Percentiles rank a stretch among this genome's conserved stretches.
These are phyloP conservation scores for Metarhizium humberi DNA, from an alignment of 2,329 filamentous ascomycete genomes.

Conservation along the genomic window DNA sequence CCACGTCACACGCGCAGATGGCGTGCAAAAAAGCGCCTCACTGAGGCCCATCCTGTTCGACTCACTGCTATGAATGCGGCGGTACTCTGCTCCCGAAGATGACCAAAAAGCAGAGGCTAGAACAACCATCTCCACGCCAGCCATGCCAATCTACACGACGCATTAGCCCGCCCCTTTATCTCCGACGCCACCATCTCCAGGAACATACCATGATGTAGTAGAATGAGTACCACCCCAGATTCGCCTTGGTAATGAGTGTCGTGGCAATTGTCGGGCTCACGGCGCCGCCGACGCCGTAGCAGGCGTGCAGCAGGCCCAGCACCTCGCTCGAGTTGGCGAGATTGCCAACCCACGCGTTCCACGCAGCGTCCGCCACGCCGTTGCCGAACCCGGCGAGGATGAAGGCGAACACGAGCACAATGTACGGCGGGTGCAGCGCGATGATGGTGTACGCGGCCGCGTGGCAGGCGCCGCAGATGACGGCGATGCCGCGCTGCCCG, in stretches of 20 bases:
- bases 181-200: background rate
- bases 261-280: constrained; percentile 63
- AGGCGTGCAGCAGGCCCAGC: constrained; percentile 55
- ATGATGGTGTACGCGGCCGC: constrained; percentile 51
- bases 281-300: constrained; percentile 58
- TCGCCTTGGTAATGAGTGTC: constrained; percentile 54
- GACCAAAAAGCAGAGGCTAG: constrained; percentile 51
- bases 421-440: constrained; percentile 53
- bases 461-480: constrained; percentile 53
- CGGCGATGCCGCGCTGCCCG: constrained; percentile 58
- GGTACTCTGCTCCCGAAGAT: constrained; percentile 12
- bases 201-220: constrained; percentile 63
- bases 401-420: constrained; percentile 52
- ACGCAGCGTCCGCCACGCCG: constrained; percentile 46
- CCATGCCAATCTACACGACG: constrained; percentile 42
- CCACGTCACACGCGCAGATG: constrained; percentile 51
- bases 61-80: constrained; percentile 8
- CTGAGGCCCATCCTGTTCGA: constrained; percentile 6
- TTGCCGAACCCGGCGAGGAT: constrained; percentile 59
- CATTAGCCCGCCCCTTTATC: background rate
- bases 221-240: constrained; percentile 58
- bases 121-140: constrained; percentile 41
- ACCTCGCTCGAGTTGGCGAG: constrained; percentile 62
- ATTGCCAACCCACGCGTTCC: constrained; percentile 45
- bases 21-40: constrained; percentile 30